phyloP scores from a whole-genome alignment of 495 filamentous ascomycete species.

The Penicillium samsonianum region DNA sequence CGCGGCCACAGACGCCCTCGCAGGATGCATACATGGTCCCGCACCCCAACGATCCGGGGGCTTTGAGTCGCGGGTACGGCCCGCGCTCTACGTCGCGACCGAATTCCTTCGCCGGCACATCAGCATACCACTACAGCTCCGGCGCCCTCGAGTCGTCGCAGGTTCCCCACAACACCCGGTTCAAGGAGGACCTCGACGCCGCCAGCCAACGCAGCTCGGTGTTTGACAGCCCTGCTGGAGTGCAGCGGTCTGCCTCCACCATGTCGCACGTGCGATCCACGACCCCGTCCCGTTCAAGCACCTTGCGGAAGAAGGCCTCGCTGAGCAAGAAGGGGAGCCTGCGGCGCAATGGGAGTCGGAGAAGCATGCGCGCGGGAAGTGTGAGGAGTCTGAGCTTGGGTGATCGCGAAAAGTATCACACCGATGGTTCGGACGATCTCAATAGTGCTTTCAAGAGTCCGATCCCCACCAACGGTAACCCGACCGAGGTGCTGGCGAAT shows the following conservation, averaged over 20 bases:
- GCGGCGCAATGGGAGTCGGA: conserved; percentile 74
- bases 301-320: conserved; percentile 83
- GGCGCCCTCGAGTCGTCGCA: conserved; percentile 46
- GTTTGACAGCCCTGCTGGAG: conserved; percentile 46
- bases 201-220: conserved; percentile 64
- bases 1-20: conserved; percentile 46
- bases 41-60: conserved; percentile 30
- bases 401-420: conserved; percentile 54
- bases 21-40: conserved; percentile 44
- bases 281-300: conserved; percentile 69
- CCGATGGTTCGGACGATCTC: conserved; percentile 63
- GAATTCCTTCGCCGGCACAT: conserved; percentile 41
- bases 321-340: conserved; percentile 71
- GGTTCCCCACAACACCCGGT: conserved; percentile 51
- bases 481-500: conserved; percentile 85
- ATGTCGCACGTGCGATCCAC: conserved; percentile 52
- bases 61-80: conserved; percentile 37
- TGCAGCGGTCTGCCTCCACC: conserved; percentile 55
- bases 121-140: conserved; percentile 42
- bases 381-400: conserved; percentile 71
- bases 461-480: conserved; percentile 81
- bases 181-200: conserved; percentile 73
- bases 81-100: conserved; percentile 37
- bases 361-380: conserved; percentile 77
- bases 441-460: conserved; percentile 88